Evolutionary conservation across 176 grass and related monocot genomes (phyloP), one percentile per base, ranked within the genome.

Genomic region (Thalia dealbata): DNA sequence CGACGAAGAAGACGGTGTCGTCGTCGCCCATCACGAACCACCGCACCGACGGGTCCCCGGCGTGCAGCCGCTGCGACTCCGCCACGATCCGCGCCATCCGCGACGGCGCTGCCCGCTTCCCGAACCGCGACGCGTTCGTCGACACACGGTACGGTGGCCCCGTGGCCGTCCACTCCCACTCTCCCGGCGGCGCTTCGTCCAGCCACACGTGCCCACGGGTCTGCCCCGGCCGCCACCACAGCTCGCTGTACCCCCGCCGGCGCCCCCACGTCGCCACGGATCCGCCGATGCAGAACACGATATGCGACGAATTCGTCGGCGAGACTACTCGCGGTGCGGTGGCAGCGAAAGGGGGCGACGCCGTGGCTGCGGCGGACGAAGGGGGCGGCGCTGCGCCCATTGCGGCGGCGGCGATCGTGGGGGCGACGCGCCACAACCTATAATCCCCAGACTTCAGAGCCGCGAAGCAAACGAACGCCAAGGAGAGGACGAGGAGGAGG

Each of bases 11-110:
- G 32, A 97, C 78, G 7, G 93, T 97, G 89, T 97, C 93, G 81
- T 97, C 93, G 81, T 96, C 93, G 21, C 93, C 93, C 89, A 92
- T 92, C 67, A 92, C 89, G 75, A 92, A 92, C 93, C 93, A 96
- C 75, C 93, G 75, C 52, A 72, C 79, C 70, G 64, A 75, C 11
- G 24, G 61, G 52, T 46, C 61, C 30, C 3, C 28, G 32, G 44
- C 42, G 0, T 13, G 19, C 10, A 84, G 79, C 10, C 78, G 19
- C 64, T 88, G 90, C 18, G 90, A 84, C 61, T 93, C 95, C 41
- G 64, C 95, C 19, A 90, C 95, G 73, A 90, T 86, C 72, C 83
- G 63, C 1, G 95, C 95, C 81, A 99, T 91, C 65, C 95, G 84
- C 55, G 95, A 80, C 35, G 95, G 85, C 9, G 85, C 67, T 18